These are phyloP conservation scores for Alternaria alternata DNA, from an alignment of 2,329 filamentous ascomycete genomes.

Conservation along the genomic window DNA sequence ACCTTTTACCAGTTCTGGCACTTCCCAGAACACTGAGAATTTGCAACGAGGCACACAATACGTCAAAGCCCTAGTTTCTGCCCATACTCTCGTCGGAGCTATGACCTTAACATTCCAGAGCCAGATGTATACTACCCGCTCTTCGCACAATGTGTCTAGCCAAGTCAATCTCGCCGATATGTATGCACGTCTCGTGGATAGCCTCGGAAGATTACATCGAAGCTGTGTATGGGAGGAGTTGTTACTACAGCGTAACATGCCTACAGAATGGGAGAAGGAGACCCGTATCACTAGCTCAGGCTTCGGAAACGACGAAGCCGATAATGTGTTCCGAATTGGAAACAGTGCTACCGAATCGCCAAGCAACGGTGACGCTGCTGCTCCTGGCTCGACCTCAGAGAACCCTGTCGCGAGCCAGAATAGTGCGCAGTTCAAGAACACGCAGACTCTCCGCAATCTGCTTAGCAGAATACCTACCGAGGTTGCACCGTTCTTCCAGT, in stretches of 20 bases:
- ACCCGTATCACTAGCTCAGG: conserved; percentile 54
- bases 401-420: conserved; percentile 31
- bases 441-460: conserved; percentile 76
- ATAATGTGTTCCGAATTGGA: conserved; percentile 50
- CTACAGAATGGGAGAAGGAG: conserved; percentile 68
- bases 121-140: conserved; percentile 69
- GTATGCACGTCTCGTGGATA: conserved; percentile 76
- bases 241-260: conserved; percentile 74
- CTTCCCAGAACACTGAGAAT: conserved; percentile 45
- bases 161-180: conserved; percentile 85
- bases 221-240: conserved; percentile 88
- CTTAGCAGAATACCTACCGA: conserved; percentile 80
- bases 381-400: conserved; percentile 15
- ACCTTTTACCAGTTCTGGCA: conserved; percentile 59
- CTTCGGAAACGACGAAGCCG: conserved; percentile 51
- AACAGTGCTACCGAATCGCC: conserved; percentile 32
- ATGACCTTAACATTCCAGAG: conserved; percentile 76
- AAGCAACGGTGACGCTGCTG: conserved; percentile 20
- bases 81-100: conserved; percentile 78
- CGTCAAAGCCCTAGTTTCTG: conserved; percentile 78
- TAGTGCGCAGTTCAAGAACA: conserved; percentile 72
- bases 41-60: conserved; percentile 73
- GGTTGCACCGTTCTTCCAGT: conserved; percentile 86
- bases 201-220: conserved; percentile 79
- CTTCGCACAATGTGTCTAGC: conserved; percentile 70